Percentiles rank a stretch among this genome's conserved stretches.
These are phyloP conservation scores for Vinca major DNA, from an alignment of 305 asterid species.

Conservation along the genomic window DNA sequence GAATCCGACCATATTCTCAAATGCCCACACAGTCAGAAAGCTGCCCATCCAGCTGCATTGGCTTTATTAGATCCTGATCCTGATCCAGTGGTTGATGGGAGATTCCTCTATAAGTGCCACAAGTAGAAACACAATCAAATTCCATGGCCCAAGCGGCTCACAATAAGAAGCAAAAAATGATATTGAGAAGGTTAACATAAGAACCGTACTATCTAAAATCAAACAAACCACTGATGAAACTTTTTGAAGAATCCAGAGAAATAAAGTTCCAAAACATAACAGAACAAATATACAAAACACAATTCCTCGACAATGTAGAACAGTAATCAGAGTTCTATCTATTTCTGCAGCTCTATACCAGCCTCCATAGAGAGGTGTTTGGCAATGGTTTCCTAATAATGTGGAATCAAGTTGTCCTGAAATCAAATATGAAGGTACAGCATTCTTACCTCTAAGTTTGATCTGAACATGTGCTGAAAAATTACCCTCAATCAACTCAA, in stretches of 20 bases:
- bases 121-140: conserved; percentile 6
- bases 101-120: conserved; percentile 59
- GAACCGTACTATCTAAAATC: background rate
- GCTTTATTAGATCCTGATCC: conserved; percentile 58
- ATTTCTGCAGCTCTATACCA: background rate
- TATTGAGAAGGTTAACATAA: background rate
- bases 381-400: background rate
- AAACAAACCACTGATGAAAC: background rate
- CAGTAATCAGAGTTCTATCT: background rate
- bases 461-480: background rate
- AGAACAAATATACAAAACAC: no score
- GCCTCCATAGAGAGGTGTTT: background rate
- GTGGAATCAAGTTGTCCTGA: background rate
- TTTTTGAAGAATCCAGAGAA: no score
- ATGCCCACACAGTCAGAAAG: conserved; percentile 39
- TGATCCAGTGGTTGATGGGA: conserved; percentile 57
- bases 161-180: background rate
- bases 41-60: conserved; percentile 94
- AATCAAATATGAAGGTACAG: background rate
- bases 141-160: background rate
- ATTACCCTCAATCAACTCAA: background rate
- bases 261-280: no score
- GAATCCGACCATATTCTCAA: conserved; percentile 15
- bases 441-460: background rate
- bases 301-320: no score